Conservation (phyloP, 1,284 basidiomycete species). For the Taiwanofungus camphoratus region DNA sequence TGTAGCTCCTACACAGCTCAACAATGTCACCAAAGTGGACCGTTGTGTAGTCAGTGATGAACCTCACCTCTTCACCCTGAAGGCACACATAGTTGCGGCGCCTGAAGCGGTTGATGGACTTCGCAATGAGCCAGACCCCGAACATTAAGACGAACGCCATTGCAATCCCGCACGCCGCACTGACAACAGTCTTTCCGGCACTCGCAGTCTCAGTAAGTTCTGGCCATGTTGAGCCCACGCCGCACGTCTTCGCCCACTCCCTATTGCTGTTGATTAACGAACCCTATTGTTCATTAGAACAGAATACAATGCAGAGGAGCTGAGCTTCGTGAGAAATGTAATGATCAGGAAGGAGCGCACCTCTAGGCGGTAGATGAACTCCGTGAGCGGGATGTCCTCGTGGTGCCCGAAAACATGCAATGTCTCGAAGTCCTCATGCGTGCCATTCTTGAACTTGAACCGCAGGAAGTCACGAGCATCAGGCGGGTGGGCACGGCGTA, state of each 20-base stretch:
- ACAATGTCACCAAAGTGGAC: no score
- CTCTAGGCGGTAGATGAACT: constrained; percentile 74
- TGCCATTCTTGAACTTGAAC: constrained; percentile 84
- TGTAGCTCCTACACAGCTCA: no score
- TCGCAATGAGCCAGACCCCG: constrained; percentile 33
- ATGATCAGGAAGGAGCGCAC: no score
- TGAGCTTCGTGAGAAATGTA: not conserved
- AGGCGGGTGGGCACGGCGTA: constrained; percentile 66
- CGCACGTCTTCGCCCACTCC: constrained; percentile 62
- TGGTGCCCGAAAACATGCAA: constrained; percentile 66
- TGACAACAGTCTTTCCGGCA: constrained; percentile 34
- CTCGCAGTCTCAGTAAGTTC: constrained; percentile 23
- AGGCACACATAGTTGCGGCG: constrained; percentile 41
- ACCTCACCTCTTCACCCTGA: constrained; percentile 47
- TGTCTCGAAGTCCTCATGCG: constrained; percentile 49
- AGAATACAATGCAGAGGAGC: not conserved
- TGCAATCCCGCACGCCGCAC: constrained; percentile 40
- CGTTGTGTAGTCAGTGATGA: not conserved
- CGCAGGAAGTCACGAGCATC: constrained; percentile 74
- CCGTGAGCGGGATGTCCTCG: constrained; percentile 66
- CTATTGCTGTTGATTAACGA: constrained; percentile 63
- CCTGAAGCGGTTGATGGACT: constrained; percentile 36
- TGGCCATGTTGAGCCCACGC: constrained; percentile 31
- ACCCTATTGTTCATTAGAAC: no score
- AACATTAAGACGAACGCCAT: constrained; percentile 35